Conservation (phyloP, 257 asterid genomes). For the Solanum sitiens region DNA sequence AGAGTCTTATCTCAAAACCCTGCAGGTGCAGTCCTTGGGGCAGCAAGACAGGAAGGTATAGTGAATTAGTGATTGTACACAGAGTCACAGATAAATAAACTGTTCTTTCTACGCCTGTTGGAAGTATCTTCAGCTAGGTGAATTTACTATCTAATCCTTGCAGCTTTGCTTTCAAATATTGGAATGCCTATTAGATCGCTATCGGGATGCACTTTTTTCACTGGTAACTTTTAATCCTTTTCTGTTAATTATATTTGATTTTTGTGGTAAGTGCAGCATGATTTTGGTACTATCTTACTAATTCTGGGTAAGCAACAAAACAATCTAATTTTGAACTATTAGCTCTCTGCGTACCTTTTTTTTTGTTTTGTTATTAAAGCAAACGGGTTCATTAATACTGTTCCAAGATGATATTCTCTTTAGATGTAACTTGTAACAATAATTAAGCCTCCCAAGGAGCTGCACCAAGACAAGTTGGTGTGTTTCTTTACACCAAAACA, state of each 20-base stretch:
- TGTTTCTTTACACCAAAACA: neutral
- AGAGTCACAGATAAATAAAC: neutral
- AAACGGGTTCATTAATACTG: neutral
- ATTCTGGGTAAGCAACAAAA: neutral
- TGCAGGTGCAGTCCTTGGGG: constrained; percentile 83
- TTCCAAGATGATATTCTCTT: neutral
- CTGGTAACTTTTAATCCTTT: constrained; percentile 38
- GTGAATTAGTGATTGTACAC: neutral
- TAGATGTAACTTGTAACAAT: neutral
- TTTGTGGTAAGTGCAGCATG: neutral
- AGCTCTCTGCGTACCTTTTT: neutral
- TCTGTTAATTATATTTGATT: neutral
- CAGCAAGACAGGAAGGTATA: constrained; percentile 85
- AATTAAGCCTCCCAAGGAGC: neutral
- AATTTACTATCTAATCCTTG: constrained; percentile 11
- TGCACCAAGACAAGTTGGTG: neutral
- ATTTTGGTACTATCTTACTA: neutral
- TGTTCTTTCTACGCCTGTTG: neutral
- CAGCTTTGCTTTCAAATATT: constrained; percentile 91
- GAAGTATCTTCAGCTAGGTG: neutral
- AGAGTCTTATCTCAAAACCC: constrained; percentile 37
- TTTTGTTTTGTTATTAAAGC: neutral
- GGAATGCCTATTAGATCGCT: constrained; percentile 63
- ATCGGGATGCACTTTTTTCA: constrained; percentile 42
- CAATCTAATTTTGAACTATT: neutral